Evolutionary conservation across 176 grass and related monocot species (phyloP).

Genomic region (Phyllostachys edulis): DNA sequence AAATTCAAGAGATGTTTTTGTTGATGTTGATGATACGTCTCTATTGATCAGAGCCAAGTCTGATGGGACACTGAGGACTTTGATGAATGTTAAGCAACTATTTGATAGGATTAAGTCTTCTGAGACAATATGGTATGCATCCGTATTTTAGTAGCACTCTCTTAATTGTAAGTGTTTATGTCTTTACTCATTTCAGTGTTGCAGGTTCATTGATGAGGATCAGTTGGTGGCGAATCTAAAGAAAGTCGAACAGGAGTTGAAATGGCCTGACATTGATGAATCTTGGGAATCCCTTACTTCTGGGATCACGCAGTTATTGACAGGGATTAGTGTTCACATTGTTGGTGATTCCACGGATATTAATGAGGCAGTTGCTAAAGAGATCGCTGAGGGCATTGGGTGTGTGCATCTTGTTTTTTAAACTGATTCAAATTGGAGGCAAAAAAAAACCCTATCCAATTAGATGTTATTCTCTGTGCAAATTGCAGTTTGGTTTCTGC

Average conservation of each 20-base stretch:
- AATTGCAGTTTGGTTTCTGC: background rate
- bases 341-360: conserved; percentile 78
- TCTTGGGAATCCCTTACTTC: conserved; percentile 85
- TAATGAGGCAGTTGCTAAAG: conserved; percentile 76
- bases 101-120: conserved; percentile 91
- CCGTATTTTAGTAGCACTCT: background rate
- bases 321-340: conserved; percentile 78
- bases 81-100: conserved; percentile 59
- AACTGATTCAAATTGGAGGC: background rate
- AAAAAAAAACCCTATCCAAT: background rate
- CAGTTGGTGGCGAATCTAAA: conserved; percentile 84
- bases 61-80: conserved; percentile 68
- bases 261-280: conserved; percentile 89
- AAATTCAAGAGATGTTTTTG: conserved; percentile 74
- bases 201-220: conserved; percentile 94
- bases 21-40: conserved; percentile 76
- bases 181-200: background rate
- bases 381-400: conserved; percentile 79
- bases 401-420: conserved; percentile 31
- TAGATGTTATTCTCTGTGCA: background rate
- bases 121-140: conserved; percentile 80
- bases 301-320: conserved; percentile 73
- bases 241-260: conserved; percentile 77
- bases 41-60: conserved; percentile 82
- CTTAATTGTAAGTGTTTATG: background rate